Evolutionary conservation across 164 flowering plant species (phyloP), one percentile per base, ranked within the genome.

Genomic region (Piper longum): DNA sequence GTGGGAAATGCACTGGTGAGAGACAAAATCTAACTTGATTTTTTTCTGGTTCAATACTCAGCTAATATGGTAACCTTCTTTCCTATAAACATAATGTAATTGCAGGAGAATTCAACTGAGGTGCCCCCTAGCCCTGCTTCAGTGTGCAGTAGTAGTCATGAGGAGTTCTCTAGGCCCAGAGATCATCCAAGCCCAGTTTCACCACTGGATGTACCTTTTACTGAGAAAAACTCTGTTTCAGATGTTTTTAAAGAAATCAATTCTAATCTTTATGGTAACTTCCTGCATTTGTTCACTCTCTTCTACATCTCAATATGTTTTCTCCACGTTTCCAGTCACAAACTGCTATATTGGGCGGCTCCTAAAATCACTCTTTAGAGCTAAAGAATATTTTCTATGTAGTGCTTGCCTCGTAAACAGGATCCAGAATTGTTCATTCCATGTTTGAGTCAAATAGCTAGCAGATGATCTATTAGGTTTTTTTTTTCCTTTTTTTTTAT

Each of bases 61-160:
- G 14, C 52, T 48, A 14, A 14, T 2, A 48, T 26, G 14, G 9
- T 48, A 48, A 48, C 52, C 9, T 2, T 48, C 14, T 14, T 48
- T 48, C 52, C 14, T 48, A 26, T 57, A 14, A 6, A 26, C 2
- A 26, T 26, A 26, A 26, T 26, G 36, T 2, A 4, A 36, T 57
- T 57, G 18, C 64, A 90, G 99, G 97, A 90, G 67, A 88, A 91
- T 71, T 82, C 83, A 41, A 90, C 99, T 57, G 99, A 93, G 77
- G 96, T 90, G 69, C 99, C 99, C 61, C 97, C 99, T 4, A 93
- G 96, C 73, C 99, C 99, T 70, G 97, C 92, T 72, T 93, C 97
- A 41, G 78, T 88, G 59, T 88, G 89, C 76, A 93, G 96, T 83
- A 84, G 84, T 67, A 54, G 63, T 64, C 78, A 74, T 56, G 96